These are phyloP conservation scores for Monilinia laxa DNA, from an alignment of 2,329 filamentous ascomycete genomes.

Conservation along the genomic window DNA sequence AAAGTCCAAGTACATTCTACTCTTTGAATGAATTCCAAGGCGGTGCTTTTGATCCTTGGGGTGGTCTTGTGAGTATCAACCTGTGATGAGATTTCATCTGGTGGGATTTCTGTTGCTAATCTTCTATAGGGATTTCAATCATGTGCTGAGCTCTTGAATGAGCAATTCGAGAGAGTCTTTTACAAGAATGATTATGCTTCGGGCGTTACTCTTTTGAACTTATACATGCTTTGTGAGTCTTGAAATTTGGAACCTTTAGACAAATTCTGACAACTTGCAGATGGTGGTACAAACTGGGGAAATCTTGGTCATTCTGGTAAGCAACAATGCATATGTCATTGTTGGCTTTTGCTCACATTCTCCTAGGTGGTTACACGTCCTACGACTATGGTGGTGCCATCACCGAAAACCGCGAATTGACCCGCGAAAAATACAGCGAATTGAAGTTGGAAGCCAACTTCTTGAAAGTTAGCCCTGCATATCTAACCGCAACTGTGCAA, in stretches of 20 bases:
- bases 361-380: constrained; percentile 55
- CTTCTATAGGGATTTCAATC: constrained; percentile 56
- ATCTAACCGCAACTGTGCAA: constrained; percentile 59
- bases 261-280: constrained; percentile 39
- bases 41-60: constrained; percentile 73
- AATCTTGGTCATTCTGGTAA: constrained; percentile 64
- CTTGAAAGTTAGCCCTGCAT: constrained; percentile 68
- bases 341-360: not conserved
- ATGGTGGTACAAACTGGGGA: constrained; percentile 82
- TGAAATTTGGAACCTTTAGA: constrained; percentile 45
- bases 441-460: constrained; percentile 76
- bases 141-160: constrained; percentile 64
- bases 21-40: constrained; percentile 65
- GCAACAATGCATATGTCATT: not conserved
- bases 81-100: not conserved
- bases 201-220: constrained; percentile 65
- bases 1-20: constrained; percentile 66
- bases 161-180: constrained; percentile 76
- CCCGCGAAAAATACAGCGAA: constrained; percentile 76
- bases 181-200: constrained; percentile 73
- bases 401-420: constrained; percentile 65
- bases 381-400: constrained; percentile 63
- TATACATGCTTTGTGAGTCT: constrained; percentile 65
- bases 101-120: constrained; percentile 15
- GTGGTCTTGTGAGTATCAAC: constrained; percentile 49